These are phyloP conservation scores for Thelephora aurantiotincta DNA, from an alignment of 768 basidiomycete species.

Conservation along the genomic window DNA sequence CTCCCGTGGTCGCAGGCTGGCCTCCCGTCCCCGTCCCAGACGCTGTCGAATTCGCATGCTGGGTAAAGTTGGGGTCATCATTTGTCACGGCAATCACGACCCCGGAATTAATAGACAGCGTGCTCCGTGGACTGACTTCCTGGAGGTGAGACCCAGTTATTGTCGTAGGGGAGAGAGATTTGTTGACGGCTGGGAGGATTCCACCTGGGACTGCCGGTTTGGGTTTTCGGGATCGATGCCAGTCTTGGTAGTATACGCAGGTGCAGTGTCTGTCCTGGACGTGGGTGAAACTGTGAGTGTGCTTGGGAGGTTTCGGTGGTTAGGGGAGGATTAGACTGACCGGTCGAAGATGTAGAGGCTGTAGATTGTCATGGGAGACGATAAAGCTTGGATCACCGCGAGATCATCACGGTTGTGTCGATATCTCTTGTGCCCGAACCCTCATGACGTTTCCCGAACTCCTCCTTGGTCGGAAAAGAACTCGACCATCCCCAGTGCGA, in stretches of 20 bases:
- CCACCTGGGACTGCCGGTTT: constrained; percentile 61
- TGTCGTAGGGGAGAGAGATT: constrained; percentile 34
- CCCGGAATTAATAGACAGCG: constrained; percentile 48
- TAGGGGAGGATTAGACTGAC: constrained; percentile 23
- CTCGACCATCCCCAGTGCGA: too few species aligned
- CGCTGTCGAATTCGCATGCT: constrained; percentile 10
- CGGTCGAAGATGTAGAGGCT: constrained; percentile 92
- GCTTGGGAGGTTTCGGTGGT: not conserved
- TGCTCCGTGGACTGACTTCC: constrained; percentile 41
- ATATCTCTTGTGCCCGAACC: too few species aligned
- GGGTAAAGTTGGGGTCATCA: constrained; percentile 17
- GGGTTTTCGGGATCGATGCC: constrained; percentile 69
- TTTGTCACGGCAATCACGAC: constrained; percentile 48
- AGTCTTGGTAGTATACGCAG: constrained; percentile 92
- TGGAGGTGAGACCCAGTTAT: constrained; percentile 17
- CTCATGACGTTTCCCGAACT: too few species aligned
- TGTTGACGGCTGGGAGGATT: constrained; percentile 70
- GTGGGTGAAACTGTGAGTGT: not conserved
- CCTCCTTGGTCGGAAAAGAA: too few species aligned
- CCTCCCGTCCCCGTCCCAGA: constrained; percentile 4
- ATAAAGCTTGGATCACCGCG: not conserved
- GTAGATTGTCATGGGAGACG: constrained; percentile 61
- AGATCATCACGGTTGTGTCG: too few species aligned
- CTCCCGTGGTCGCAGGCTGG: constrained; percentile 10
- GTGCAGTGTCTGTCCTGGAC: constrained; percentile 56